Evolutionary conservation across 768 basidiomycete genomes (phyloP).

Genomic region (Lactifluus echinatus): DNA sequence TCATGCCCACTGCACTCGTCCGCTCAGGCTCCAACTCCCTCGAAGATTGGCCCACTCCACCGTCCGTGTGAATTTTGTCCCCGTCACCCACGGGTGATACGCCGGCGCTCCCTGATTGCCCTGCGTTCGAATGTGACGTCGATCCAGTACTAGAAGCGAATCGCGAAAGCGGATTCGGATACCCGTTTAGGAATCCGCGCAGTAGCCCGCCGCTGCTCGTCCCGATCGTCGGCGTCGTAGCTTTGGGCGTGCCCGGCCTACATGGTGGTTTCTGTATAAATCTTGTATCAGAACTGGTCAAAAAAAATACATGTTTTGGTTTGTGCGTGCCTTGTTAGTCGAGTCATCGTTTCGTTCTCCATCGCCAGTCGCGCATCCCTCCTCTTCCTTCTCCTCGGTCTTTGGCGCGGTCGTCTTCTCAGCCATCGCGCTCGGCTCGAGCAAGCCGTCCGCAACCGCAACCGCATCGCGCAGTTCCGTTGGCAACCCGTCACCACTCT

Average conservation of each 20-base stretch:
- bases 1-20: too few relatives aligned
- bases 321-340: conserved; percentile 9
- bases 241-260: conserved; percentile 20
- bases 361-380: not conserved
- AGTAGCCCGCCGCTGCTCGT: conserved; percentile 31
- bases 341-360: conserved; percentile 14
- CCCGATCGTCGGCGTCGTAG: conserved; percentile 22
- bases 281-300: not conserved
- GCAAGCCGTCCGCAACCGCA: conserved; percentile 50
- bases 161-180: conserved; percentile 48
- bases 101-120: conserved; percentile 15
- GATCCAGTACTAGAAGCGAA: conserved; percentile 31
- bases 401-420: conserved; percentile 14
- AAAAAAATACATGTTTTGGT: not conserved
- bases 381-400: conserved; percentile 19
- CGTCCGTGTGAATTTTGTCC: not conserved
- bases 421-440: conserved; percentile 33
- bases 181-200: conserved; percentile 52
- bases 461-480: conserved; percentile 51
- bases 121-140: conserved; percentile 8
- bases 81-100: conserved; percentile 6
- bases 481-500: conserved; percentile 50
- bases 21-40: not conserved
- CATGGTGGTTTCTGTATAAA: conserved; percentile 17
- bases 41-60: not conserved